Percentiles rank a stretch among this genome's conserved stretches.
These are phyloP conservation scores for Entomortierella chlamydospora DNA, from an alignment of 192 early-diverging fungal genomes.

Conservation along the genomic window DNA sequence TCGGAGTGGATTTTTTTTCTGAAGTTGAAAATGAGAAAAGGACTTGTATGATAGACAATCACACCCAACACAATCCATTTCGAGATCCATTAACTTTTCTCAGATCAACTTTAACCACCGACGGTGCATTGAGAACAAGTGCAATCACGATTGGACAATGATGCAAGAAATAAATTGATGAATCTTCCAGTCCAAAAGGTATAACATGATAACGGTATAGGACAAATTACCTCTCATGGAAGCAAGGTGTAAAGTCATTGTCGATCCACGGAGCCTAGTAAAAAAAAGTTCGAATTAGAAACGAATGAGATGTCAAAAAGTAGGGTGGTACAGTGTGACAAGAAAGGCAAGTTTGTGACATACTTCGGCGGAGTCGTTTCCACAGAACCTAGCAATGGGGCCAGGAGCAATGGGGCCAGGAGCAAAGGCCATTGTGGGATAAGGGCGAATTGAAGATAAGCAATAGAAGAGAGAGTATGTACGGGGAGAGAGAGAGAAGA, in stretches of 20 bases:
- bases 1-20: background rate
- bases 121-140: no score
- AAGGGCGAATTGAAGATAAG: background rate
- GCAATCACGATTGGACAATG: no score
- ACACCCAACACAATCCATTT: no score
- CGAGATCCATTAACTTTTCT: no score
- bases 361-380: conserved; percentile 44
- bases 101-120: no score
- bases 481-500: background rate
- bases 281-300: background rate
- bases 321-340: background rate
- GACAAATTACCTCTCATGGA: conserved; percentile 38
- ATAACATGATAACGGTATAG: no score
- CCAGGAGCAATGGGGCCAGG: conserved; percentile 22
- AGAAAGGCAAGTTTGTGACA: background rate
- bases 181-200: no score
- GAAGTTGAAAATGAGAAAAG: background rate
- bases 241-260: conserved; percentile 53
- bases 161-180: no score
- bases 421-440: conserved; percentile 11
- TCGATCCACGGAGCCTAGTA: conserved; percentile 33
- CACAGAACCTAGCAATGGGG: conserved; percentile 22
- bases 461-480: background rate
- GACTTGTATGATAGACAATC: no score
- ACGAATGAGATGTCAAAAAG: background rate